A percentile compares a stretch with the other conserved stretches of the same genome.
These are phyloP conservation scores for Hanseniaspora occidentalis DNA, from an alignment of 805 yeast species.

Conservation along the genomic window DNA sequence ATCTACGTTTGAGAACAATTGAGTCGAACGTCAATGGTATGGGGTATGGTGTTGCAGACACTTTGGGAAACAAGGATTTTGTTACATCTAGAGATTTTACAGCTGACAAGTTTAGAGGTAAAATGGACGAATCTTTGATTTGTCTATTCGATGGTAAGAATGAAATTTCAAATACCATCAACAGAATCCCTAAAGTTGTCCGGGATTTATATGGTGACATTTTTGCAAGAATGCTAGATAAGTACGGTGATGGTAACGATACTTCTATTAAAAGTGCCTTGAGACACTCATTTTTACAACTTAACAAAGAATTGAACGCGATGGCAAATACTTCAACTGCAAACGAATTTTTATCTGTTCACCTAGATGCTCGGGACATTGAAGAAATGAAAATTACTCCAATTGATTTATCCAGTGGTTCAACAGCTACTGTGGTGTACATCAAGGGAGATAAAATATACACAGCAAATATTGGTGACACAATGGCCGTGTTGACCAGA, in stretches of 20 bases:
- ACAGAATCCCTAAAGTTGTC: conserved; percentile 55
- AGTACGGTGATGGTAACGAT: conserved; percentile 27
- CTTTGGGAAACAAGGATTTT: conserved; percentile 52
- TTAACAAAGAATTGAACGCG: conserved; percentile 69
- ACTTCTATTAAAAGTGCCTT: conserved; percentile 61
- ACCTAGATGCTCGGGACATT: too few species aligned
- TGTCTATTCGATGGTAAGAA: conserved; percentile 80
- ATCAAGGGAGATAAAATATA: conserved; percentile 57
- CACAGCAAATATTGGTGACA: conserved; percentile 86
- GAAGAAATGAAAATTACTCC: too few species aligned
- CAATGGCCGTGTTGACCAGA: conserved; percentile 66
- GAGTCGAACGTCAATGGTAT: conserved; percentile 65
- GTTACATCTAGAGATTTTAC: conserved; percentile 76
- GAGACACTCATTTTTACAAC: conserved; percentile 63
- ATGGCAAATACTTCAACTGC: conserved; percentile 9
- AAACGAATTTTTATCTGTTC: conserved; percentile 35
- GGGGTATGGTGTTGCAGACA: conserved; percentile 87
- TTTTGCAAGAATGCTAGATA: conserved; percentile 33
- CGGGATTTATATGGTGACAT: conserved; percentile 64
- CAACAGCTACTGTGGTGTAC: conserved; percentile 73
- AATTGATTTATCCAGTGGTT: conserved; percentile 68
- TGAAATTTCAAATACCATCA: conserved; percentile 37
- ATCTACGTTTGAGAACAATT: conserved; percentile 80
- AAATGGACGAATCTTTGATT: conserved; percentile 65
- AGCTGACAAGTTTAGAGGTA: conserved; percentile 76